Evolutionary conservation across 202 grass and related monocot species (phyloP).

Genomic region (Panicum hallii): DNA sequence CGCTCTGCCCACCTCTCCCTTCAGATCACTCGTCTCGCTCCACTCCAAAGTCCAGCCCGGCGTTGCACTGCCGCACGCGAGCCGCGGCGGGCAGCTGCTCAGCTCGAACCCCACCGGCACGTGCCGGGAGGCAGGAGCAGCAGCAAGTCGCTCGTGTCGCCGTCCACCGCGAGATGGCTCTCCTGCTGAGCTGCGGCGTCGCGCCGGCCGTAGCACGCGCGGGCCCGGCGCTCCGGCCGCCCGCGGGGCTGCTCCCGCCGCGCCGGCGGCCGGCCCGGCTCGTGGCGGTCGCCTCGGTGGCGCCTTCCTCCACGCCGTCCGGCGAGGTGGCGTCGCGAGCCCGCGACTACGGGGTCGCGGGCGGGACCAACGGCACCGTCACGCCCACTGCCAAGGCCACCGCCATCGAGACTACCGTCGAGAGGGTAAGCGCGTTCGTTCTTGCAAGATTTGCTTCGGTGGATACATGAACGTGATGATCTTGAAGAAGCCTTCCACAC

Average conservation of each 20-base stretch:
- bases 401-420: slow-evolving; percentile 67
- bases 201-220: neutral
- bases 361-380: slow-evolving; percentile 43
- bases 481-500: too few relatives aligned
- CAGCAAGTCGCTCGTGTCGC: neutral
- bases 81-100: neutral
- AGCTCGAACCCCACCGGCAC: neutral
- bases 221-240: slow-evolving; percentile 9
- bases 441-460: neutral
- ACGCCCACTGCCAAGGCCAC: slow-evolving; percentile 17
- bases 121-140: neutral
- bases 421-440: slow-evolving; percentile 53
- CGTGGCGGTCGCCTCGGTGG: slow-evolving; percentile 33
- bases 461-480: too few relatives aligned
- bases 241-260: neutral
- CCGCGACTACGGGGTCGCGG: slow-evolving; percentile 5
- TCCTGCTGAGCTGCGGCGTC: slow-evolving; percentile 35
- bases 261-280: slow-evolving; percentile 5
- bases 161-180: slow-evolving; percentile 9
- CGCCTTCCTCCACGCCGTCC: slow-evolving; percentile 17
- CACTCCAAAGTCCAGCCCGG: slow-evolving; percentile 8
- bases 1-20: slow-evolving; percentile 15
- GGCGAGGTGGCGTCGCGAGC: slow-evolving; percentile 7
- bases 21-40: neutral
- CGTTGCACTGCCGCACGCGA: neutral